Conservation (phyloP, 345 rosid genomes). For the Odontarrhena argentea region DNA sequence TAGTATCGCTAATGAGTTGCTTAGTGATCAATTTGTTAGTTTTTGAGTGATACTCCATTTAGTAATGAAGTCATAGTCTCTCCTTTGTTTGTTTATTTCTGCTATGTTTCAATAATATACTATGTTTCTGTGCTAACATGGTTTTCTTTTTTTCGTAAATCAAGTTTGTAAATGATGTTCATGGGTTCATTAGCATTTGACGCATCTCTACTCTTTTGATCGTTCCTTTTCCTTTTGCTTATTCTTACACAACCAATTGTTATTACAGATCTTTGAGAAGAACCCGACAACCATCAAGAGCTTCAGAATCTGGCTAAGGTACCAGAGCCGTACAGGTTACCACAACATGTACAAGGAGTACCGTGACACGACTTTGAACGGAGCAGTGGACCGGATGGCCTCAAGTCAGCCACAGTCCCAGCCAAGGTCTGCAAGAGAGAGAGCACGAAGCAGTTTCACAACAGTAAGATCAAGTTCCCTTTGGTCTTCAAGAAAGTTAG, state of each 20-base stretch:
- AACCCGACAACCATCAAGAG: slow-evolving; percentile 61
- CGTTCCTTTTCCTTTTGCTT: background rate
- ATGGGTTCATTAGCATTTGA: too few relatives aligned
- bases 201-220: background rate
- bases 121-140: too few relatives aligned
- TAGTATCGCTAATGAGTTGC: too few relatives aligned
- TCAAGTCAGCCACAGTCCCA: slow-evolving; percentile 62
- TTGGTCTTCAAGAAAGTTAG: slow-evolving; percentile 51
- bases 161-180: too few relatives aligned
- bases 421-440: slow-evolving; percentile 56
- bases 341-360: slow-evolving; percentile 59
- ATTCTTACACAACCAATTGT: background rate
- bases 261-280: slow-evolving; percentile 57
- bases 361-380: slow-evolving; percentile 58
- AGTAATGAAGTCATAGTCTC: too few relatives aligned
- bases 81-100: too few relatives aligned
- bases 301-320: slow-evolving; percentile 59
- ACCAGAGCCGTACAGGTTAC: slow-evolving; percentile 62
- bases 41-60: too few relatives aligned
- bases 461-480: slow-evolving; percentile 55
- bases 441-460: slow-evolving; percentile 63
- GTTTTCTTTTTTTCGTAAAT: too few relatives aligned
- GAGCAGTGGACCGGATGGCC: slow-evolving; percentile 64
- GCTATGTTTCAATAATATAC: too few relatives aligned
- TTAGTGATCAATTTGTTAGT: too few relatives aligned